These are phyloP conservation scores for Xylariaceae sp. DNA, from an alignment of 2,329 filamentous ascomycete species.

Conservation along the genomic window DNA sequence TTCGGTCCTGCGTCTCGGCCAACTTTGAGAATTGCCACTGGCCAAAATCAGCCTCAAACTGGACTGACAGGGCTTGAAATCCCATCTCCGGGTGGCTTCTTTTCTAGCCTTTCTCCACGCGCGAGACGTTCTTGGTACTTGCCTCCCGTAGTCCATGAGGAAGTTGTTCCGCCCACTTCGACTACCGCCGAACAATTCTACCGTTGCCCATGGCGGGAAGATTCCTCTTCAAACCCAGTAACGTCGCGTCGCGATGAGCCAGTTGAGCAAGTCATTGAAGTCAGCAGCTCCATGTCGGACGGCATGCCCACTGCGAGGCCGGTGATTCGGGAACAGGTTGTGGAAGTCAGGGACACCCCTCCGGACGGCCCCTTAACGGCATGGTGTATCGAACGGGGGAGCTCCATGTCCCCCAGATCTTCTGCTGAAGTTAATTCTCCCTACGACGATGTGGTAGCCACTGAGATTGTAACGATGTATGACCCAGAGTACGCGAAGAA, in stretches of 20 bases:
- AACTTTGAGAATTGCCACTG: conserved; percentile 38
- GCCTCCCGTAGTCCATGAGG: conserved; percentile 48
- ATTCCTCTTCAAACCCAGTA: conserved; percentile 34
- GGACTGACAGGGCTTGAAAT: conserved; percentile 79
- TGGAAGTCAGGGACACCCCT: conserved; percentile 32
- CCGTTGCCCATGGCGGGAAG: conserved; percentile 66
- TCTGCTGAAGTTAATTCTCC: conserved; percentile 38
- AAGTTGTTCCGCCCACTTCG: conserved; percentile 65
- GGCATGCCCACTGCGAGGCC: conserved; percentile 64
- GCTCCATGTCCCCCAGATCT: conserved; percentile 30
- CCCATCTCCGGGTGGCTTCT: conserved; percentile 87
- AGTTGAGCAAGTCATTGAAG: conserved; percentile 59
- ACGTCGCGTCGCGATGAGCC: conserved; percentile 38
- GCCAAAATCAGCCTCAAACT: conserved; percentile 58
- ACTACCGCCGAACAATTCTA: conserved; percentile 93
- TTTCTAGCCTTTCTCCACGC: conserved; percentile 72
- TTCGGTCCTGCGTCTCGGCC: conserved; percentile 40
- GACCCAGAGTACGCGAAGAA: conserved; percentile 71
- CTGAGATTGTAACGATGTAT: conserved; percentile 64
- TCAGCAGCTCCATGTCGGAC: conserved; percentile 36
- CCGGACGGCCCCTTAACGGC: conserved; percentile 30
- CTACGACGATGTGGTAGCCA: conserved; percentile 51
- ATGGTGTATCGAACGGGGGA: conserved; percentile 27
- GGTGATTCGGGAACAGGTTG: conserved; percentile 37
- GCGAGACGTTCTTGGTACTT: conserved; percentile 79